Conservation (phyloP, 345 rosid genomes). For the Gynandropsis gynandra region DNA sequence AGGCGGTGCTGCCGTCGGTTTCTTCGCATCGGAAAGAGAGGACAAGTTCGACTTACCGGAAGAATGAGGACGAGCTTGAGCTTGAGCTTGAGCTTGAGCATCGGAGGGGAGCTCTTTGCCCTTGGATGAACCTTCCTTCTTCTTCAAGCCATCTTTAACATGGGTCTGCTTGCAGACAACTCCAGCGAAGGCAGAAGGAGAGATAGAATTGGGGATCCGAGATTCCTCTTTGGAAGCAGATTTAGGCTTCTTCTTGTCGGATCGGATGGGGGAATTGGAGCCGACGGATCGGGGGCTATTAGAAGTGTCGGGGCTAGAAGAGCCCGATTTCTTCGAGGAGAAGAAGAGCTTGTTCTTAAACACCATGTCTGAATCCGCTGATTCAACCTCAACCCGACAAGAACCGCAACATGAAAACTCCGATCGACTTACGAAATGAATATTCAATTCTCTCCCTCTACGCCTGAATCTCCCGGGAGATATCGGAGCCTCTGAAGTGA, state of each 20-base stretch:
- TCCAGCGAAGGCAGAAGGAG: constrained; percentile 18
- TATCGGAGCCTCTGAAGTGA: constrained; percentile 13
- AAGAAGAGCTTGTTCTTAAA: constrained; percentile 94
- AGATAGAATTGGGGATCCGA: constrained; percentile 20
- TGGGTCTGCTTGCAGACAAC: constrained; percentile 42
- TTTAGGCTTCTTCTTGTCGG: constrained; percentile 77
- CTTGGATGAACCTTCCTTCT: constrained; percentile 54
- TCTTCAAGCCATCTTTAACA: constrained; percentile 52
- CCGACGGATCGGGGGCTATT: constrained; percentile 83
- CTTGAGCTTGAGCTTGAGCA: constrained; percentile 24
- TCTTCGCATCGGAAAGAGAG: constrained; percentile 34
- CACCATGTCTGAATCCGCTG: constrained; percentile 24
- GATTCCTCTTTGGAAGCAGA: constrained; percentile 48
- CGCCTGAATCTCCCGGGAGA: constrained; percentile 23
- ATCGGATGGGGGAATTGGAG: constrained; percentile 83
- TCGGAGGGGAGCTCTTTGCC: constrained; percentile 27
- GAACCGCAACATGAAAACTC: constrained; percentile 10
- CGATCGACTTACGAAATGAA: no score
- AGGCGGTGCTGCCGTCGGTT: constrained; percentile 19
- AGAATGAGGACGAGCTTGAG: no score
- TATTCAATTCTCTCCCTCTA: no score
- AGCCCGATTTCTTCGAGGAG: constrained; percentile 81
- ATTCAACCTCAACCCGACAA: constrained; percentile 19
- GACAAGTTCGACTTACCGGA: constrained; percentile 32
- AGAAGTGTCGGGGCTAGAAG: constrained; percentile 82